phyloP scores from a whole-genome alignment of 805 yeast species.

The Candida maltosa region DNA sequence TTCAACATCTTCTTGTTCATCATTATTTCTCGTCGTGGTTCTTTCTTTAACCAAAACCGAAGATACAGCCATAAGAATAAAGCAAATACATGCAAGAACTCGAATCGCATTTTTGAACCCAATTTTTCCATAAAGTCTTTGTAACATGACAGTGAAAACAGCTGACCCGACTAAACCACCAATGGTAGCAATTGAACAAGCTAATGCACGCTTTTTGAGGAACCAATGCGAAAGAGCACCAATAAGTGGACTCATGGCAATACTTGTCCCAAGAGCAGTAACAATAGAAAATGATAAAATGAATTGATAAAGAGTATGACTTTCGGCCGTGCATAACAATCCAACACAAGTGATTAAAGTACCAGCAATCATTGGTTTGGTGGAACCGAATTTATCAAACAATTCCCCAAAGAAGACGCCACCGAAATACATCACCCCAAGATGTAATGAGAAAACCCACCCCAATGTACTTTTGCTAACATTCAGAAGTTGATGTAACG shows the following conservation, averaged over 20 bases:
- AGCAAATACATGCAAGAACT: conserved; percentile 19
- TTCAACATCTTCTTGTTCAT: background rate
- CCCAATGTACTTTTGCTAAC: conserved; percentile 20
- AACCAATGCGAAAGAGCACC: conserved; percentile 27
- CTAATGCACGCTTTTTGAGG: conserved; percentile 20
- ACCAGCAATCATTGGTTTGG: conserved; percentile 17
- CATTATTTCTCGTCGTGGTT: conserved; percentile 1
- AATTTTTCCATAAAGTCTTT: conserved; percentile 18
- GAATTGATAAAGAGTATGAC: conserved; percentile 22
- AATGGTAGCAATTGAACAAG: conserved; percentile 24
- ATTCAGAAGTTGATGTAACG: conserved; percentile 16
- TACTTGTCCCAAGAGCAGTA: conserved; percentile 25
- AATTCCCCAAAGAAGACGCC: conserved; percentile 27
- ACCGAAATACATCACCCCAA: conserved; percentile 29
- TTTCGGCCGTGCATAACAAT: conserved; percentile 21
- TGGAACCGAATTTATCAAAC: conserved; percentile 24
- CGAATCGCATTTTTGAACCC: conserved; percentile 30
- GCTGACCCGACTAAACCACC: conserved; percentile 30
- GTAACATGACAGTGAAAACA: conserved; percentile 23
- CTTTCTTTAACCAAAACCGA: conserved; percentile 19
- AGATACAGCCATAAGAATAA: conserved; percentile 15
- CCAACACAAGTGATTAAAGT: conserved; percentile 20
- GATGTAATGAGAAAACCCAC: conserved; percentile 29
- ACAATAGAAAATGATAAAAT: conserved; percentile 22
- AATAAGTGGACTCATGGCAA: conserved; percentile 27